phyloP scores from a whole-genome alignment of 2,329 filamentous ascomycete genomes.

The Cadophora sp. region DNA sequence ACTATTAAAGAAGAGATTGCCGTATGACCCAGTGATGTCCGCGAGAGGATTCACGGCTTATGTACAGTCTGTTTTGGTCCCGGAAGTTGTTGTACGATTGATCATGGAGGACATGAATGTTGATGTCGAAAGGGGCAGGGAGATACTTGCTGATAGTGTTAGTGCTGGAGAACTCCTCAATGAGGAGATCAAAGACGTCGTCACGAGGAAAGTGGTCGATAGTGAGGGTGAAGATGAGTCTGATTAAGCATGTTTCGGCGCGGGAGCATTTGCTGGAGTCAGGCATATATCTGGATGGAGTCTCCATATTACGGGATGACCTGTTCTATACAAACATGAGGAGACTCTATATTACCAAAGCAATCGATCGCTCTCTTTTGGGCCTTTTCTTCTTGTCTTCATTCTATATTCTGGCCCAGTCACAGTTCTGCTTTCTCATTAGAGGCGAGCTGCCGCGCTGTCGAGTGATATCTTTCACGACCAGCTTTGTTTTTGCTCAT shows the following conservation, averaged over 20 bases:
- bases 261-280: constrained; percentile 10
- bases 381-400: background rate
- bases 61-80: constrained; percentile 78
- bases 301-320: background rate
- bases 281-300: background rate
- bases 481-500: no score
- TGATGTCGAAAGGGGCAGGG: constrained; percentile 47
- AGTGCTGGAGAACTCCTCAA: constrained; percentile 44
- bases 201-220: constrained; percentile 60
- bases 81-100: constrained; percentile 65
- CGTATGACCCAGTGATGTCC: constrained; percentile 70
- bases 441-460: background rate
- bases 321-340: background rate
- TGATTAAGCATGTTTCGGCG: background rate
- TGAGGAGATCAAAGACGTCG: constrained; percentile 62
- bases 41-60: constrained; percentile 71
- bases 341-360: background rate
- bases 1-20: constrained; percentile 65
- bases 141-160: constrained; percentile 44
- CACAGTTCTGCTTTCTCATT: background rate
- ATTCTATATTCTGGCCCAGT: no score
- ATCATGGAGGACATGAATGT: constrained; percentile 65
- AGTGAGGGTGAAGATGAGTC: constrained; percentile 40
- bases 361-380: background rate
- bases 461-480: no score